These are phyloP conservation scores for Magnusiomyces magnusii DNA, from an alignment of 1,139 yeast genomes.

Conservation along the genomic window DNA sequence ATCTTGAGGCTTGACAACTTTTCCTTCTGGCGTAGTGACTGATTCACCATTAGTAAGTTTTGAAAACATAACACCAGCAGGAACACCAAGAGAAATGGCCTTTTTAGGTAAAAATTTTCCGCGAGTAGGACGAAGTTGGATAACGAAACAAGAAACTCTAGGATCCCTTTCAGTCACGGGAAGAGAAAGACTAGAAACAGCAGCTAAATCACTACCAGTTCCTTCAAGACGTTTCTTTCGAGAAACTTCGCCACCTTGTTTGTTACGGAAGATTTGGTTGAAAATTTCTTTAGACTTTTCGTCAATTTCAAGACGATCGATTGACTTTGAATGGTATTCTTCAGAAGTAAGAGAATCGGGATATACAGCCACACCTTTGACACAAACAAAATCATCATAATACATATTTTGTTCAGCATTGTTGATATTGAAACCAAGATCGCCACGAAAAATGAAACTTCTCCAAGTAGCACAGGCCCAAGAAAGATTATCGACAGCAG, in stretches of 20 bases:
- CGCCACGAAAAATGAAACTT: conserved; percentile 78
- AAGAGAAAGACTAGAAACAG: background rate
- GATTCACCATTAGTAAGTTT: conserved; percentile 52
- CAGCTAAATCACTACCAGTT: background rate
- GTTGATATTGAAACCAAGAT: conserved; percentile 38
- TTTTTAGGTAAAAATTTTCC: conserved; percentile 67
- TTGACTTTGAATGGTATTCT: background rate
- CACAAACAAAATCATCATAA: conserved; percentile 9
- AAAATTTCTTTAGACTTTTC: conserved; percentile 14
- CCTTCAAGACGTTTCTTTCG: conserved; percentile 10
- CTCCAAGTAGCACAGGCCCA: conserved; percentile 74
- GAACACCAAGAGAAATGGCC: conserved; percentile 64
- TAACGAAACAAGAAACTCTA: conserved; percentile 48
- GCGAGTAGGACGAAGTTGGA: conserved; percentile 58
- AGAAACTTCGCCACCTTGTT: background rate
- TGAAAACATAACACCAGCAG: conserved; percentile 54
- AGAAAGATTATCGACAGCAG: conserved; percentile 41
- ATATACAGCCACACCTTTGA: conserved; percentile 12
- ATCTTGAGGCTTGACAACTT: conserved; percentile 53
- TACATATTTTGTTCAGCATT: background rate
- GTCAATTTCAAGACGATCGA: conserved; percentile 9
- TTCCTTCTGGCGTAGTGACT: conserved; percentile 54
- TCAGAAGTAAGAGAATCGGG: background rate
- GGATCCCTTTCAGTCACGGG: conserved; percentile 7
- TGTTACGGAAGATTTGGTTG: conserved; percentile 17